Evolutionary conservation across 2,329 filamentous ascomycete species (phyloP).

Genomic region (Epichloe glyceriae): DNA sequence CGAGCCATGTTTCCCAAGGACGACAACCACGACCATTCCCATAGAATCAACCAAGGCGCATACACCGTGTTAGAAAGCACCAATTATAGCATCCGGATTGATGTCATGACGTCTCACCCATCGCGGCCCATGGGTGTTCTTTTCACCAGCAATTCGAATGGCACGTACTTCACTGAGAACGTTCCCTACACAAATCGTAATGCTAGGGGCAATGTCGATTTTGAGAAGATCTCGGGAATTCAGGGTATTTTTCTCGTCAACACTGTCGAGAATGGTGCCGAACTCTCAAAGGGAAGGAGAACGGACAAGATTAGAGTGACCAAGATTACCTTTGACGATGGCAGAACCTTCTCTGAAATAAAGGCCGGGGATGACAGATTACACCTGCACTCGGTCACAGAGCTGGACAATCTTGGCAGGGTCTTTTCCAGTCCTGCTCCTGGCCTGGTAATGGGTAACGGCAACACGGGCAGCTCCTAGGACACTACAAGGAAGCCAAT

Average conservation of each 20-base stretch:
- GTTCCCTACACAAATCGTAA: slow-evolving; percentile 87
- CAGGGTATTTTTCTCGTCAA: slow-evolving; percentile 91
- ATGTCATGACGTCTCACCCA: slow-evolving; percentile 62
- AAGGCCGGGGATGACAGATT: slow-evolving; percentile 56
- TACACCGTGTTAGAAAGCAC: slow-evolving; percentile 95
- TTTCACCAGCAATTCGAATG: slow-evolving; percentile 94
- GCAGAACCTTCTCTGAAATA: slow-evolving; percentile 67
- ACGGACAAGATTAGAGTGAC: slow-evolving; percentile 58
- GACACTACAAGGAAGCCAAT: slow-evolving; percentile 58
- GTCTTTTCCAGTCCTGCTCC: slow-evolving; percentile 91
- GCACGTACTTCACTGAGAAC: slow-evolving; percentile 89
- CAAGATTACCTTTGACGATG: slow-evolving; percentile 90
- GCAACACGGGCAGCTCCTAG: slow-evolving; percentile 73
- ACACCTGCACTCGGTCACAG: slow-evolving; percentile 86
- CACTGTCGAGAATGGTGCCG: slow-evolving; percentile 72
- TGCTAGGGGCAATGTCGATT: slow-evolving; percentile 65
- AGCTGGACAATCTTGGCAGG: slow-evolving; percentile 66
- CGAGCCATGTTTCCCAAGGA: slow-evolving; percentile 76
- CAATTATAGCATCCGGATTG: slow-evolving; percentile 94
- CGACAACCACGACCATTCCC: slow-evolving; percentile 61
- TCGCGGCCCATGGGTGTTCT: slow-evolving; percentile 69
- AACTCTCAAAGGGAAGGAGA: slow-evolving; percentile 42
- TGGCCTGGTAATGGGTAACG: slow-evolving; percentile 85
- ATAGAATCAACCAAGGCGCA: slow-evolving; percentile 59
- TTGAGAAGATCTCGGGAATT: slow-evolving; percentile 84